Conservation (phyloP, 345 rosid genomes). For the Salix udensis region DNA sequence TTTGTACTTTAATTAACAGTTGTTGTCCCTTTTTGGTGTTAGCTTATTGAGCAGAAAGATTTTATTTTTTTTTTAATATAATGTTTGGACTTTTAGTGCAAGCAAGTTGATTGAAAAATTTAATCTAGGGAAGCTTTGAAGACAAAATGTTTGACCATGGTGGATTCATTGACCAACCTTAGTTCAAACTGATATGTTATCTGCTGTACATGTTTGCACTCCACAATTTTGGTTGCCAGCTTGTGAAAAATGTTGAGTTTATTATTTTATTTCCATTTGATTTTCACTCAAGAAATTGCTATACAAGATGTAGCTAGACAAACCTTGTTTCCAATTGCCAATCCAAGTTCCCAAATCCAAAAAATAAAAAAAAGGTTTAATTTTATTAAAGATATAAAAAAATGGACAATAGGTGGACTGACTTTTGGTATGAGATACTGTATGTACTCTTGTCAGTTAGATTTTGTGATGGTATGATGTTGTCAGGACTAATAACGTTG, state of each 20-base stretch:
- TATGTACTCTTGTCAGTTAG: not conserved
- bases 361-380: not conserved
- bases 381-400: not conserved
- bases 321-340: not conserved
- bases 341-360: not conserved
- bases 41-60: not conserved
- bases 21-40: not conserved
- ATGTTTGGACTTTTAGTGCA: too few species aligned
- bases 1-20: not conserved
- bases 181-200: not conserved
- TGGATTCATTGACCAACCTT: not conserved
- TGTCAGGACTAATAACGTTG: not conserved
- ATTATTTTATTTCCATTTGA: not conserved
- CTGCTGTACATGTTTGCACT: too few species aligned
- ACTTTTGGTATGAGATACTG: not conserved
- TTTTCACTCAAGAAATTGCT: not conserved
- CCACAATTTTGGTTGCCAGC: not conserved
- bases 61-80: too few species aligned
- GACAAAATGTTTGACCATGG: not conserved
- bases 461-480: not conserved
- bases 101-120: not conserved
- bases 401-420: not conserved
- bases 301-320: not conserved
- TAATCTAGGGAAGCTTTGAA: not conserved
- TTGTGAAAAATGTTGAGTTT: not conserved